These are phyloP conservation scores for Conticribra weissflogii DNA, from an alignment of 108 stramenopile genomes.

Conservation along the genomic window DNA sequence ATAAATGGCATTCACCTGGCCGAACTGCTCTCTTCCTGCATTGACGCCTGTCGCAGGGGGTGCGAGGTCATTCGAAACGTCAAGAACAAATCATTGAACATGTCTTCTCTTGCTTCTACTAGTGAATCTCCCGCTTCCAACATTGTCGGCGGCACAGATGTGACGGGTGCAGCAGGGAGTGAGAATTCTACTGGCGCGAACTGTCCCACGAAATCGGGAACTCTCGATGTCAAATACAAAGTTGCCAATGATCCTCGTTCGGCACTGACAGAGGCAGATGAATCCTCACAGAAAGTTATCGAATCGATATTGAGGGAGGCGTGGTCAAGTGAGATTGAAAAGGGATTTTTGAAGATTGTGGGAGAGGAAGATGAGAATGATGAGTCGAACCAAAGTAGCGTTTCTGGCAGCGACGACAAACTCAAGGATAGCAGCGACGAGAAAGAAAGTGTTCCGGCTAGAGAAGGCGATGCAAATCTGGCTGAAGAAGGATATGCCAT, in stretches of 20 bases:
- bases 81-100: conserved; percentile 1
- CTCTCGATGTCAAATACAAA: conserved; percentile 33
- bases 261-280: conserved; percentile 56
- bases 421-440: no score
- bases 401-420: no score
- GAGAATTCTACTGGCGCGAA: conserved; percentile 8
- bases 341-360: conserved; percentile 26
- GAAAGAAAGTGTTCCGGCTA: no score
- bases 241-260: conserved; percentile 51
- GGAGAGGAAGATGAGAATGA: conserved; percentile 50
- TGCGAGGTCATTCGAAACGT: conserved; percentile 70
- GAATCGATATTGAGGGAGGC: background rate
- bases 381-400: no score
- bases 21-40: conserved; percentile 65
- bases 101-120: no score
- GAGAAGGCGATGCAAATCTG: background rate
- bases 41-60: conserved; percentile 67
- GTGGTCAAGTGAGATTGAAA: conserved; percentile 10
- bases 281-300: conserved; percentile 31
- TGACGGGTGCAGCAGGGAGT: no score
- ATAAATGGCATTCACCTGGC: conserved; percentile 49
- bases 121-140: no score
- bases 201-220: conserved; percentile 11
- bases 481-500: conserved; percentile 6
- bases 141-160: no score